These are phyloP conservation scores for Termitomyces sp. DNA, from an alignment of 768 basidiomycete genomes.

Conservation along the genomic window DNA sequence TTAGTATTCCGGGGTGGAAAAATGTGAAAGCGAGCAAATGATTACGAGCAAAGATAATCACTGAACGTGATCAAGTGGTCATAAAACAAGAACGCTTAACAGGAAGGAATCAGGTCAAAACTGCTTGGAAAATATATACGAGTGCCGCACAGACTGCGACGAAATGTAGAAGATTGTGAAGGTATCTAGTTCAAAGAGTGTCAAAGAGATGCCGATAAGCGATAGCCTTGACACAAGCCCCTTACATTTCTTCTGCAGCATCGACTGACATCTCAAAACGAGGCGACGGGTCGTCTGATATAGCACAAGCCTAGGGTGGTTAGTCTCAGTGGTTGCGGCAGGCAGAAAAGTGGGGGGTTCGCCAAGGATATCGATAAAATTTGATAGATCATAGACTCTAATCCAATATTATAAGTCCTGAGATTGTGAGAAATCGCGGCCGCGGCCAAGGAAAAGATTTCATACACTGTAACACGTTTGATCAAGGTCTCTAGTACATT, in stretches of 20 bases:
- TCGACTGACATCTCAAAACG: slow-evolving; percentile 24
- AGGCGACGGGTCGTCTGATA: too few species aligned
- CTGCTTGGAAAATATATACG: not conserved
- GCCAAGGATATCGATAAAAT: too few species aligned
- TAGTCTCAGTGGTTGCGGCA: too few species aligned
- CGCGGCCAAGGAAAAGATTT: too few species aligned
- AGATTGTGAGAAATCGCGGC: too few species aligned
- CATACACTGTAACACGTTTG: too few species aligned
- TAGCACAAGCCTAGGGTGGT: not conserved
- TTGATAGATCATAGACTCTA: too few species aligned
- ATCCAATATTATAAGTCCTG: too few species aligned
- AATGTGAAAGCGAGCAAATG: not conserved
- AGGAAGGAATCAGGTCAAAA: not conserved
- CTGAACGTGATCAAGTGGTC: slow-evolving; percentile 37
- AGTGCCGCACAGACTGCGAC: slow-evolving; percentile 31
- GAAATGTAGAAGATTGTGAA: slow-evolving; percentile 29
- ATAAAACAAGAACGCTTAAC: slow-evolving; percentile 34
- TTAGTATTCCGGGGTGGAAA: slow-evolving; percentile 16
- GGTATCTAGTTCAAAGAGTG: slow-evolving; percentile 13
- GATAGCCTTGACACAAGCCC: not conserved
- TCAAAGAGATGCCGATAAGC: not conserved
- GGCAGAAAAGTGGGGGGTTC: too few species aligned
- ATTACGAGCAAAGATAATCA: slow-evolving; percentile 12
- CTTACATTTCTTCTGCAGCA: slow-evolving; percentile 7
- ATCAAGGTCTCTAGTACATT: too few species aligned